These are phyloP conservation scores for Aspergillus unguis DNA, from an alignment of 2,329 filamentous ascomycete species.

Conservation along the genomic window DNA sequence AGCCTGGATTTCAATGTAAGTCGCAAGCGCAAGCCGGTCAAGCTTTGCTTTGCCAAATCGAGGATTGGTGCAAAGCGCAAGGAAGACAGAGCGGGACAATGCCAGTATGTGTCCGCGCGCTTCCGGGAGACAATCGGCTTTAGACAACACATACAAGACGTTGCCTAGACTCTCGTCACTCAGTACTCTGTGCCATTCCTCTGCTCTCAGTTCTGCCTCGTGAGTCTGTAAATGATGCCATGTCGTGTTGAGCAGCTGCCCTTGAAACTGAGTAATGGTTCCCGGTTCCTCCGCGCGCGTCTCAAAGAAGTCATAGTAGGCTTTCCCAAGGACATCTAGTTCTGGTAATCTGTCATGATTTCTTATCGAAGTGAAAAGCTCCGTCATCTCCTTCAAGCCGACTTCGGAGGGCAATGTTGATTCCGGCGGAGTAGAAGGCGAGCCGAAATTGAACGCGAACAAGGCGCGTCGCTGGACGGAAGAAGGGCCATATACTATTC, in stretches of 20 bases:
- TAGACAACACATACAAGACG: slow-evolving; percentile 38
- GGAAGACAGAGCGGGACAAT: slow-evolving; percentile 39
- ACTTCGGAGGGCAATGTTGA: slow-evolving; percentile 56
- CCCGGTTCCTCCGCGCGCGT: slow-evolving; percentile 49
- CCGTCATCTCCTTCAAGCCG: slow-evolving; percentile 68
- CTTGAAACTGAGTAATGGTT: slow-evolving; percentile 64
- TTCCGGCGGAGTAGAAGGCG: slow-evolving; percentile 53
- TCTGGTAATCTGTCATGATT: slow-evolving; percentile 64
- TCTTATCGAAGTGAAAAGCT: slow-evolving; percentile 61
- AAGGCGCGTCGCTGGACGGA: slow-evolving; percentile 31
- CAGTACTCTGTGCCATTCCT: slow-evolving; percentile 37
- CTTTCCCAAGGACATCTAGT: slow-evolving; percentile 60
- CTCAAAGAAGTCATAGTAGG: slow-evolving; percentile 63
- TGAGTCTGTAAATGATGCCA: slow-evolving; percentile 57
- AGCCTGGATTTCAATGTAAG: slow-evolving; percentile 52
- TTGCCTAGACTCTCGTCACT: slow-evolving; percentile 40
- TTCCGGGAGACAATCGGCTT: slow-evolving; percentile 34
- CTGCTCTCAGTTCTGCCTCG: slow-evolving; percentile 28
- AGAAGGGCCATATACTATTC: slow-evolving; percentile 33
- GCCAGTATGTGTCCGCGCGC: slow-evolving; percentile 38
- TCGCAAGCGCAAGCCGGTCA: slow-evolving; percentile 38
- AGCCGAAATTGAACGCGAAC: slow-evolving; percentile 30
- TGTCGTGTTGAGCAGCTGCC: slow-evolving; percentile 57
- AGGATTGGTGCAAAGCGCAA: slow-evolving; percentile 37
- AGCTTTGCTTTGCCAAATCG: slow-evolving; percentile 41